Base-by-base conservation (phyloP, 2,329 filamentous ascomycete species). In the Pseudogymnoascus verrucosus region DNA sequence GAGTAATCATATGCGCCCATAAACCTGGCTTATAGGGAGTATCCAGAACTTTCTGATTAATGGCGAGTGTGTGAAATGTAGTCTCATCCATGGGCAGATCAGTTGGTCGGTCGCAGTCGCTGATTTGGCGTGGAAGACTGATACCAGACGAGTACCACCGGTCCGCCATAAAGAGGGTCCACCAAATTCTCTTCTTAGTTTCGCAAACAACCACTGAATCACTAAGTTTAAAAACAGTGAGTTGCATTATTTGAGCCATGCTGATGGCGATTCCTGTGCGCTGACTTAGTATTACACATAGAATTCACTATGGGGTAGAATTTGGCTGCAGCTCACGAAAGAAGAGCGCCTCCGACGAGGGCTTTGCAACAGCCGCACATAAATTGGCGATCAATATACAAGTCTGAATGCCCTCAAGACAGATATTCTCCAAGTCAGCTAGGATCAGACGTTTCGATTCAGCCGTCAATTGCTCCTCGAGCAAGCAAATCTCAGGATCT, bases 1-100 rank as follows among this genome's bases (percentile, higher is more conserved):
- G 69, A 1, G 65, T 67, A 10, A 74, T 67, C 69, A 76, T 75
- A 10, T 76, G 68, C 0, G 70, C 72, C 75, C 74, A 77, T 7
- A 77, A 65, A 1, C 75, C 74, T 0, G 67, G 68, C 12, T 65
- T 68, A 66, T 61, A 72, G 10, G 23, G n/a, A 5, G 19, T 5
- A 4, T 60, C 57, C 2, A 64, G 34, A 11, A 31, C 3, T 1
- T 36, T 11, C 26, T 67, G 42, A 14, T 65, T 47, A 3, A 61
- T 62, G 7, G 26, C 19, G 1, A 70, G 60, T 3, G 61, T 65
- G 3, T 68, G 66, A 21, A 74, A 74, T 1, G 65, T 44, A 4
- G 37, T 62, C 39, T 75, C 74, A 23, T 72, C 65, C 67, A 76
- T 73, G 5, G 71, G 71, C 23, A 71, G 67, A 21, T 67, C 66